These are phyloP conservation scores for Jacaranda copaia DNA, from an alignment of 257 asterid genomes.

Conservation along the genomic window DNA sequence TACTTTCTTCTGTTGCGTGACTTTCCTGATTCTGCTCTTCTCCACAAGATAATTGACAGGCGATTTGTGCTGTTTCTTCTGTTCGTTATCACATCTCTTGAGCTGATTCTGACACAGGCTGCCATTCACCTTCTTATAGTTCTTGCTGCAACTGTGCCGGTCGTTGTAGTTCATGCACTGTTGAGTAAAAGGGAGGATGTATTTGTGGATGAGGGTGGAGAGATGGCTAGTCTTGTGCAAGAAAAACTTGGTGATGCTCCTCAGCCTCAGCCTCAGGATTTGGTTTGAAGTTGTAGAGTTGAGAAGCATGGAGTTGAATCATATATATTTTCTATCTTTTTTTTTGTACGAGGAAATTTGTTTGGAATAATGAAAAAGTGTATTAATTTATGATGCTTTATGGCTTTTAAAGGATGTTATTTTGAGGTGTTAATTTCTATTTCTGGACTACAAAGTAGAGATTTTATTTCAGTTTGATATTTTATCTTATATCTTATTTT, in stretches of 20 bases:
- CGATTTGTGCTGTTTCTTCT: constrained; percentile 47
- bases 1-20: constrained; percentile 57
- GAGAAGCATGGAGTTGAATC: background rate
- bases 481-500: too few species aligned
- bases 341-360: background rate
- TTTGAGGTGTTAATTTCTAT: background rate
- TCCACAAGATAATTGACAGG: constrained; percentile 51
- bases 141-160: constrained; percentile 56
- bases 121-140: constrained; percentile 60
- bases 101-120: constrained; percentile 54
- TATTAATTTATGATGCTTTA: background rate
- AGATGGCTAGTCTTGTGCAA: constrained; percentile 45
- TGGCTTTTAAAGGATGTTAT: background rate
- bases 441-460: background rate
- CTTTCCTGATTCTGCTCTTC: constrained; percentile 47
- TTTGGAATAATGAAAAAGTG: background rate
- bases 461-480: too few species aligned
- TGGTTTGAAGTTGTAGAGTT: constrained; percentile 40
- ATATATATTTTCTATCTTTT: background rate
- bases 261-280: constrained; percentile 33
- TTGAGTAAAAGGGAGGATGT: constrained; percentile 48
- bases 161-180: constrained; percentile 56
- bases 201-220: constrained; percentile 35
- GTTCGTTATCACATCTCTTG: constrained; percentile 34
- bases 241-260: constrained; percentile 33